These are phyloP conservation scores for Conticribra guillardii DNA, from an alignment of 108 stramenopile species.

Conservation along the genomic window DNA sequence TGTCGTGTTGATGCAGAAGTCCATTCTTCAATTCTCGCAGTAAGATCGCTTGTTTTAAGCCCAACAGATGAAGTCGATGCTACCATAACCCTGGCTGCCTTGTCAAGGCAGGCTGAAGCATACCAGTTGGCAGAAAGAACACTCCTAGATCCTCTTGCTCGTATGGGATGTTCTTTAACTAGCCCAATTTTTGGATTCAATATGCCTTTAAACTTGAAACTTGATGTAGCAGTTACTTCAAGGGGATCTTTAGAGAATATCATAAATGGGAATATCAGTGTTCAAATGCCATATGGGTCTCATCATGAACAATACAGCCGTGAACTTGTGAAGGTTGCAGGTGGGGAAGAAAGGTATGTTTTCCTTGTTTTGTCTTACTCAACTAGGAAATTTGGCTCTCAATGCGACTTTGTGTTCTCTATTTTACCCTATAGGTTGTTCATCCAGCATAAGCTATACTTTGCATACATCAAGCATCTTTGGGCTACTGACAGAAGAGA, in stretches of 20 bases:
- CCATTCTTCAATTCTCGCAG: conserved; percentile 86
- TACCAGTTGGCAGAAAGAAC: conserved; percentile 83
- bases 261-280: conserved; percentile 40
- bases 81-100: conserved; percentile 88
- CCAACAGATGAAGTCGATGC: conserved; percentile 93
- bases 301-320: conserved; percentile 63
- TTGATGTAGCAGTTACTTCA: conserved; percentile 34
- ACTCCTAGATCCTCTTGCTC: conserved; percentile 76
- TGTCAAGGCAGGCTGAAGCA: conserved; percentile 90
- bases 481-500: conserved; percentile 81
- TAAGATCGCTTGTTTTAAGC: conserved; percentile 85
- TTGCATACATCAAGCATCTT: conserved; percentile 91
- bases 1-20: conserved; percentile 90
- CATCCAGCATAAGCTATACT: conserved; percentile 87
- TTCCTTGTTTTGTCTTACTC: background rate
- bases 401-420: background rate
- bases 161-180: conserved; percentile 67
- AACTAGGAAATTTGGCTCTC: background rate
- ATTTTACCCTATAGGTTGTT: conserved; percentile 32
- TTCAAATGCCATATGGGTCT: conserved; percentile 56
- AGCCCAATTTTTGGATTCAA: conserved; percentile 77
- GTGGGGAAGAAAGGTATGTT: conserved; percentile 68
- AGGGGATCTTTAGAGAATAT: conserved; percentile 49
- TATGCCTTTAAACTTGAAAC: conserved; percentile 41
- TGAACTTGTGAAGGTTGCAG: conserved; percentile 65